A percentile compares a stretch with the other conserved stretches of the same genome.
phyloP scores from a whole-genome alignment of 2,329 filamentous ascomycete species.

The Phaeosphaeria sp. region DNA sequence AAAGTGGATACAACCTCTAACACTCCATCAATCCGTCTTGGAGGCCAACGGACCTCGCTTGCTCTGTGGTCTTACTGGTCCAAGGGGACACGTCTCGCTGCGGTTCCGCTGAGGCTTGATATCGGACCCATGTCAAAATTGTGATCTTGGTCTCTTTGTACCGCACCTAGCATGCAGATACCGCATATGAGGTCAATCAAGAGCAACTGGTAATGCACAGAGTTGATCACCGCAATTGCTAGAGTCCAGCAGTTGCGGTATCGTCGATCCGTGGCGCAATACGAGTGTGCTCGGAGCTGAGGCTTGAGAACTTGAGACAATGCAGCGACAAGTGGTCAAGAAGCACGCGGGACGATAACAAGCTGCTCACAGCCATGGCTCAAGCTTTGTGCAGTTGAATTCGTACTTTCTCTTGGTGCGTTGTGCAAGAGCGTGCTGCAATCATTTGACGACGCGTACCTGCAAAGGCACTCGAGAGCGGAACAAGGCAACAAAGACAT shows the following conservation, averaged over 20 bases:
- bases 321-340: background rate
- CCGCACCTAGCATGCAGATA: constrained; percentile 19
- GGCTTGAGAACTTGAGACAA: background rate
- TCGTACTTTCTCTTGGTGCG: background rate
- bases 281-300: background rate
- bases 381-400: background rate
- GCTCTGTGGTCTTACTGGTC: constrained; percentile 18
- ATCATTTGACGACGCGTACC: background rate
- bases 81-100: constrained; percentile 6
- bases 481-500: no score
- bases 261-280: background rate
- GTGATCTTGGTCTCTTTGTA: constrained; percentile 17
- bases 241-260: constrained; percentile 8
- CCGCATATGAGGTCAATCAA: constrained; percentile 7
- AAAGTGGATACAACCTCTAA: constrained; percentile 24
- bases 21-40: constrained; percentile 9
- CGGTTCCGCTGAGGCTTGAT: constrained; percentile 9
- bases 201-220: constrained; percentile 5
- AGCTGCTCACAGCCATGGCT: constrained; percentile 1
- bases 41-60: constrained; percentile 17
- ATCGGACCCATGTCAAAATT: constrained; percentile 7
- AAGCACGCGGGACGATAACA: background rate
- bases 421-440: background rate
- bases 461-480: background rate
- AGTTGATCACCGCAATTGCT: background rate